A percentile compares a stretch with the other conserved stretches of the same genome.
Conservation (phyloP, 768 basidiomycete species). For the Hericium alpestre region DNA sequence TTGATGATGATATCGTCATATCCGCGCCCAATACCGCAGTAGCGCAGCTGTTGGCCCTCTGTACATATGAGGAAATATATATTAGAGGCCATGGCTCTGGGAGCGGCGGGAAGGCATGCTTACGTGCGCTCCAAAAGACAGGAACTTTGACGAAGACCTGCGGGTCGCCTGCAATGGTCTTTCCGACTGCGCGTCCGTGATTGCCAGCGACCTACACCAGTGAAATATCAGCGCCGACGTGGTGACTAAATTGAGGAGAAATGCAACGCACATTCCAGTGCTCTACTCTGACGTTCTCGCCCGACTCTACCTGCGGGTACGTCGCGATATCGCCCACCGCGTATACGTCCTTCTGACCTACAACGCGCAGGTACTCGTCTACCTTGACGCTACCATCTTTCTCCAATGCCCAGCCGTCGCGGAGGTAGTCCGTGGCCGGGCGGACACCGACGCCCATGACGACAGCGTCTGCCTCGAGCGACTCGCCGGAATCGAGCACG, state of each 20-base stretch:
- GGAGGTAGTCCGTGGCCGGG: slow-evolving; percentile 73
- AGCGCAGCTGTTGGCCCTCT: slow-evolving; percentile 84
- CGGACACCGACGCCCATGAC: slow-evolving; percentile 82
- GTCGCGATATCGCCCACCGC: slow-evolving; percentile 79
- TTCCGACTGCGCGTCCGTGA: slow-evolving; percentile 75
- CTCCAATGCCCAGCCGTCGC: slow-evolving; percentile 56
- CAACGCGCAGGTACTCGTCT: slow-evolving; percentile 61
- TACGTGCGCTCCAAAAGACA: slow-evolving; percentile 86
- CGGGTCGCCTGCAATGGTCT: slow-evolving; percentile 43
- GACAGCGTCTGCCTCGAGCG: slow-evolving; percentile 64
- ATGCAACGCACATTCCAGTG: slow-evolving; percentile 71
- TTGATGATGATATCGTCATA: slow-evolving; percentile 74
- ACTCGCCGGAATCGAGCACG: slow-evolving; percentile 18
- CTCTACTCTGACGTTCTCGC: slow-evolving; percentile 56
- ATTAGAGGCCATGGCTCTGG: not conserved
- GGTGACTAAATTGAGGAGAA: not conserved
- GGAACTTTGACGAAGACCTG: slow-evolving; percentile 74
- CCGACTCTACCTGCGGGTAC: slow-evolving; percentile 51
- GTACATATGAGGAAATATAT: not conserved
- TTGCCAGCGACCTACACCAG: slow-evolving; percentile 63
- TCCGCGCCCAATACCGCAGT: slow-evolving; percentile 61
- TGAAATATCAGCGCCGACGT: not conserved
- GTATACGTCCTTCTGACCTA: slow-evolving; percentile 42
- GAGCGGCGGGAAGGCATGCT: slow-evolving; percentile 15
- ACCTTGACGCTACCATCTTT: slow-evolving; percentile 70